A percentile compares a stretch with the other conserved stretches of the same genome.
These are phyloP conservation scores for Hibiscus trionum DNA, from an alignment of 345 rosid genomes.

Conservation along the genomic window DNA sequence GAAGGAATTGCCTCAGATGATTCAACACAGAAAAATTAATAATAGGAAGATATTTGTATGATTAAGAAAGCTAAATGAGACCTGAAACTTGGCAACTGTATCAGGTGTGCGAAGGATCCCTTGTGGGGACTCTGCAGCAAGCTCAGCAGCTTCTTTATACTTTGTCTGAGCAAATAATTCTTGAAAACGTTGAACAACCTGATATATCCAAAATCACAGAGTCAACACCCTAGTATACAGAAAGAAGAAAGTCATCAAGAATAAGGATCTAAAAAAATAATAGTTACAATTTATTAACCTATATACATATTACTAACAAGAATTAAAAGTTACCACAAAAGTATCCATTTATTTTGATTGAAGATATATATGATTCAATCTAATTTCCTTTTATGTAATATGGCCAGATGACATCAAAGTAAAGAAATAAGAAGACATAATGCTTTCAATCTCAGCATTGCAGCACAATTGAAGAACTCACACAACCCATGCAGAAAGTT, in stretches of 20 bases:
- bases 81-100: conserved; percentile 98
- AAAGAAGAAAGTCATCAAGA: background rate
- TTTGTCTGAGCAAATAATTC: conserved; percentile 94
- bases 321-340: background rate
- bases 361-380: background rate
- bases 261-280: conserved; percentile 6
- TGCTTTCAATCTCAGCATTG: background rate
- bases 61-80: conserved; percentile 18
- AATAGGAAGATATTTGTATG: background rate
- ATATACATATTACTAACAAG: background rate
- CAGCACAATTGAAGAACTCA: background rate
- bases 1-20: background rate
- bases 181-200: conserved; percentile 99
- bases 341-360: background rate
- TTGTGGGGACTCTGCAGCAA: conserved; percentile 98
- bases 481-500: background rate
- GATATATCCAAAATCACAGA: conserved; percentile 22
- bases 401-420: background rate
- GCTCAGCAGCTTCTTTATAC: conserved; percentile 99
- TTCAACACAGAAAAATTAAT: background rate
- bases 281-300: conserved; percentile 1
- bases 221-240: conserved; percentile 8
- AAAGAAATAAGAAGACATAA: background rate
- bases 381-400: background rate
- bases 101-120: conserved; percentile 97